phyloP scores from a whole-genome alignment of 2,329 filamentous ascomycete genomes.

The Emericellopsis atlantica region DNA sequence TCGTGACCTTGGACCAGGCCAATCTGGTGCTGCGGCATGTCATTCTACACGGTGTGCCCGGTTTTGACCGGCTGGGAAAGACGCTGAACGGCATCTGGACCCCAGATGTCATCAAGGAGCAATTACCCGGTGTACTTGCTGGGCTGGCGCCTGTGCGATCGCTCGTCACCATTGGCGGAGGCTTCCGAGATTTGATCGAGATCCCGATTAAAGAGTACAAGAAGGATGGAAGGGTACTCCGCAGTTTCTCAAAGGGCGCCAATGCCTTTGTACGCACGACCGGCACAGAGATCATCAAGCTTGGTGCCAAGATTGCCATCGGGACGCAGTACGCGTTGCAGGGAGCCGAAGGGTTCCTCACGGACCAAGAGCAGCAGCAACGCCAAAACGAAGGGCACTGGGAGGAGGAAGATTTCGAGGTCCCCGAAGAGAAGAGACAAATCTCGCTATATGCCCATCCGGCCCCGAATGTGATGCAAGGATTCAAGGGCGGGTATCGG shows the following conservation, averaged over 20 bases:
- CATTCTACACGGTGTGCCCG: slow-evolving; percentile 84
- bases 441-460: slow-evolving; percentile 92
- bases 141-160: slow-evolving; percentile 84
- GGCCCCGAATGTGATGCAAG: slow-evolving; percentile 77
- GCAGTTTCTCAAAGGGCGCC: slow-evolving; percentile 85
- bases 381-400: slow-evolving; percentile 25
- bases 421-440: slow-evolving; percentile 57
- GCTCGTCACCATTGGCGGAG: slow-evolving; percentile 80
- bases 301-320: slow-evolving; percentile 88
- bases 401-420: slow-evolving; percentile 50
- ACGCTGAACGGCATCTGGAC: slow-evolving; percentile 94
- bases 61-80: slow-evolving; percentile 81
- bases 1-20: slow-evolving; percentile 80
- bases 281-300: slow-evolving; percentile 82
- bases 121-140: slow-evolving; percentile 78
- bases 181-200: slow-evolving; percentile 74
- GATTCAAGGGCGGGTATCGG: slow-evolving; percentile 68
- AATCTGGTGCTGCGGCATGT: slow-evolving; percentile 77
- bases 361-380: slow-evolving; percentile 18
- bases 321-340: slow-evolving; percentile 91
- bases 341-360: slow-evolving; percentile 71
- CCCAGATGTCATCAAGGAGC: slow-evolving; percentile 80
- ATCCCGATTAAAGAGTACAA: slow-evolving; percentile 86
- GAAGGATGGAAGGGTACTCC: slow-evolving; percentile 85
- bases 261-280: slow-evolving; percentile 86